A percentile compares a stretch with the other conserved stretches of the same genome.
Evolutionary conservation across 176 grass and related monocot species (phyloP).

Genomic region (Tuctoria greenei): DNA sequence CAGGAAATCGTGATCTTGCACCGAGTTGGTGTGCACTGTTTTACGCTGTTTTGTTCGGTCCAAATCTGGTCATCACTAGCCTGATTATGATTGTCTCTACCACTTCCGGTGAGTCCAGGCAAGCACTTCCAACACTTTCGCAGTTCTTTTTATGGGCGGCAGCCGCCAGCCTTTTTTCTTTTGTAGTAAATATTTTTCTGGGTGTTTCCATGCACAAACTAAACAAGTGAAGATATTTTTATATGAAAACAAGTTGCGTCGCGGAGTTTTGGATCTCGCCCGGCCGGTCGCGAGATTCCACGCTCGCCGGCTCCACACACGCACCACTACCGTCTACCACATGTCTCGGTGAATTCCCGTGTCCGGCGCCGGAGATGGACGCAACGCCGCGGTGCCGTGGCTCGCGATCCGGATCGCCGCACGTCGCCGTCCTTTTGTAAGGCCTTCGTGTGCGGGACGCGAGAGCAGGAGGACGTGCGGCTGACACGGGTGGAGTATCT

Average conservation of each 20-base stretch:
- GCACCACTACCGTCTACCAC: too few relatives aligned
- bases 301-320: background rate
- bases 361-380: too few relatives aligned
- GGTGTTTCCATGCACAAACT: background rate
- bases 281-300: background rate
- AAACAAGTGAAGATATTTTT: slow-evolving; percentile 23
- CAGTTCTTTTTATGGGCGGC: background rate
- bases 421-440: too few relatives aligned
- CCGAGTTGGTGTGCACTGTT: background rate
- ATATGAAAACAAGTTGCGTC: background rate
- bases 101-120: background rate
- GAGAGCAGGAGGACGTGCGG: too few relatives aligned
- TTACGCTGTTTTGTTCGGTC: background rate
- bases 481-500: too few relatives aligned
- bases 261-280: background rate
- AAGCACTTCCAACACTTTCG: background rate
- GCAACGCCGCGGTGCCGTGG: too few relatives aligned
- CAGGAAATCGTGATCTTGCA: background rate
- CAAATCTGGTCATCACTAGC: background rate
- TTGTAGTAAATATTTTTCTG: background rate
- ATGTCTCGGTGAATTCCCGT: too few relatives aligned
- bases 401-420: too few relatives aligned
- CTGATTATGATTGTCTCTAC: background rate
- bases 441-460: too few relatives aligned
- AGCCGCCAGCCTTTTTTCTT: background rate